These are phyloP conservation scores for Nigrospora oryzae DNA, from an alignment of 2,329 filamentous ascomycete genomes.

Conservation along the genomic window DNA sequence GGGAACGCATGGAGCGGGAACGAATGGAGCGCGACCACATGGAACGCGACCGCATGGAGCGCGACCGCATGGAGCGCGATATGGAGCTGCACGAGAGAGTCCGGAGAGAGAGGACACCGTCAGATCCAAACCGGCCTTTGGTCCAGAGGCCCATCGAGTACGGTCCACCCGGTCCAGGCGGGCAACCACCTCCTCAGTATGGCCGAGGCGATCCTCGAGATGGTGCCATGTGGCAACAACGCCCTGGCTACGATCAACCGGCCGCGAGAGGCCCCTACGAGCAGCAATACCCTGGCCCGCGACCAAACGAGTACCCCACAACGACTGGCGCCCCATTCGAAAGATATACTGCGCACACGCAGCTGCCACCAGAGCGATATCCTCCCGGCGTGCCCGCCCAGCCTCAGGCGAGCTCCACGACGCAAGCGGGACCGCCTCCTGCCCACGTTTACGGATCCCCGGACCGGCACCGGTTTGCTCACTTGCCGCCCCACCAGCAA, in stretches of 20 bases:
- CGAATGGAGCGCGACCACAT: conserved; percentile 30
- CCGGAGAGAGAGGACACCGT: conserved; percentile 36
- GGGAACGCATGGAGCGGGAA: conserved; percentile 22
- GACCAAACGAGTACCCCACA: conserved; percentile 39
- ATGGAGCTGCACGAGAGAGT: conserved; percentile 29
- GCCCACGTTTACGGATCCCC: conserved; percentile 38
- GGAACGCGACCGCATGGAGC: conserved; percentile 36
- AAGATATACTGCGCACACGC: conserved; percentile 25
- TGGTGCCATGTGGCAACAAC: conserved; percentile 22
- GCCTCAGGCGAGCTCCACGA: conserved; percentile 21
- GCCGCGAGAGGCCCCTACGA: conserved; percentile 30
- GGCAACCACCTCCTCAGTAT: conserved; percentile 29
- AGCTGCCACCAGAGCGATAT: conserved; percentile 29
- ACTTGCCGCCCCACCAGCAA: conserved; percentile 23
- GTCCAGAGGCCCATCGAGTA: conserved; percentile 37
- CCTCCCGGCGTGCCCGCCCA: conserved; percentile 21
- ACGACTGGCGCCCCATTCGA: conserved; percentile 30
- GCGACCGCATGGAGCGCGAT: conserved; percentile 8
- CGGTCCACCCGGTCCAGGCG: conserved; percentile 20
- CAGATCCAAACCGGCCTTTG: conserved; percentile 36
- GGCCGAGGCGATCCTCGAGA: conserved; percentile 23
- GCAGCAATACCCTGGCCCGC: conserved; percentile 30
- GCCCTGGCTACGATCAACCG: conserved; percentile 30
- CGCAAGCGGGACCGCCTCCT: conserved; percentile 15
- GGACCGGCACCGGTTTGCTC: conserved; percentile 36